Evolutionary conservation across 768 basidiomycete species (phyloP).

Genomic region (Auricularia sp.): DNA sequence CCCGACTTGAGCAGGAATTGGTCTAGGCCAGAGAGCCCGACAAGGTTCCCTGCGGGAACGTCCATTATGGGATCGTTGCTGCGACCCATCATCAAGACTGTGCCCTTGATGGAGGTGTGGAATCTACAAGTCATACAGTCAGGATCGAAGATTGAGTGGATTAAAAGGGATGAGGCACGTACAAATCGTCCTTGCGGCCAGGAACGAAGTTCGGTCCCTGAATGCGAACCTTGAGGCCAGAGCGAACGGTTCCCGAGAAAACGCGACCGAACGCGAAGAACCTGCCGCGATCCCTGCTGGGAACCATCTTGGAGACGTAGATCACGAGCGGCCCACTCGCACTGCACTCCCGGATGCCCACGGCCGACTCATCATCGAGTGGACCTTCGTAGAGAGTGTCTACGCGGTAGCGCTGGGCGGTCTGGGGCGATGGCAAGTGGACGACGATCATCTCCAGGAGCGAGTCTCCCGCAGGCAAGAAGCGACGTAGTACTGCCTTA

Average conservation of each 20-base stretch:
- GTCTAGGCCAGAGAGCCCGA: constrained; percentile 44
- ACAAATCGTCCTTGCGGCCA: constrained; percentile 40
- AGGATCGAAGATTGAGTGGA: neutral
- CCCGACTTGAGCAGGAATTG: constrained; percentile 47
- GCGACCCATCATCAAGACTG: constrained; percentile 46
- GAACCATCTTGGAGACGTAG: constrained; percentile 47
- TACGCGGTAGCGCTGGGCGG: constrained; percentile 40
- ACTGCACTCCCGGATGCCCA: constrained; percentile 43
- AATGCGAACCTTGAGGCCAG: constrained; percentile 43
- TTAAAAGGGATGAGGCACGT: constrained; percentile 17
- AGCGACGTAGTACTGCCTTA: constrained; percentile 42
- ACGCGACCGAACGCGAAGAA: constrained; percentile 51
- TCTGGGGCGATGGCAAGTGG: constrained; percentile 41
- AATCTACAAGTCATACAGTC: neutral
- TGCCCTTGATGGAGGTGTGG: constrained; percentile 38
- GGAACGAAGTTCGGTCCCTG: constrained; percentile 46
- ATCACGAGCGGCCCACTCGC: constrained; percentile 41
- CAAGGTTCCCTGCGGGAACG: constrained; percentile 44
- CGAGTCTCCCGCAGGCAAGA: constrained; percentile 42
- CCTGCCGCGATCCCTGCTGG: constrained; percentile 36
- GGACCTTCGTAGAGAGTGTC: constrained; percentile 46
- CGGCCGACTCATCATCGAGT: constrained; percentile 43
- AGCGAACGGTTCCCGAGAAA: constrained; percentile 42
- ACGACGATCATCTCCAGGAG: constrained; percentile 44
- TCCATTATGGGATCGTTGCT: constrained; percentile 42